These are phyloP conservation scores for Pyrus bretschneideri DNA, from an alignment of 306 rosid genomes.

Conservation along the genomic window DNA sequence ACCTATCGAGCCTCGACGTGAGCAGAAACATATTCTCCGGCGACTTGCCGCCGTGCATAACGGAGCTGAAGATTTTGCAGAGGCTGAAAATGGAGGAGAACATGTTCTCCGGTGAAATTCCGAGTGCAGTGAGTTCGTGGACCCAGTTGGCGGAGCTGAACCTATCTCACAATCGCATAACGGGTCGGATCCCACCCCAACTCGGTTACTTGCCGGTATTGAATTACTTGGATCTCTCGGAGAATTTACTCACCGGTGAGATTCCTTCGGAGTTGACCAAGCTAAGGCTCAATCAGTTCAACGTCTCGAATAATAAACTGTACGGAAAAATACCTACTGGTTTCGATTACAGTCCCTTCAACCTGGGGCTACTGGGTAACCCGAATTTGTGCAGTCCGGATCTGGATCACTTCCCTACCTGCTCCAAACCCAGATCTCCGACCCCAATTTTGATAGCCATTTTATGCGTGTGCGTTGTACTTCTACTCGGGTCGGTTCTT, in stretches of 20 bases:
- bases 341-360: slow-evolving; percentile 28
- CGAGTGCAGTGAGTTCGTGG: slow-evolving; percentile 42
- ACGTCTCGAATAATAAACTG: slow-evolving; percentile 51
- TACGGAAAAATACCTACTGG: slow-evolving; percentile 57
- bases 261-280: slow-evolving; percentile 59
- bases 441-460: slow-evolving; percentile 21
- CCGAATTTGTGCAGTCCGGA: slow-evolving; percentile 51
- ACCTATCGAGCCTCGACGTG: slow-evolving; percentile 34
- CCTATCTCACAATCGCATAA: slow-evolving; percentile 43
- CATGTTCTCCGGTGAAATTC: slow-evolving; percentile 48
- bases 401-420: slow-evolving; percentile 36
- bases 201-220: slow-evolving; percentile 50
- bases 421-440: slow-evolving; percentile 35
- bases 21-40: slow-evolving; percentile 53
- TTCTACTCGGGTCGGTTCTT: slow-evolving; percentile 35
- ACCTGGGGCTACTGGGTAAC: slow-evolving; percentile 46
- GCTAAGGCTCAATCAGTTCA: slow-evolving; percentile 52
- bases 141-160: slow-evolving; percentile 50
- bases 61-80: slow-evolving; percentile 45
- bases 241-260: slow-evolving; percentile 47
- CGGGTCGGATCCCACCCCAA: slow-evolving; percentile 54
- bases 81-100: slow-evolving; percentile 58
- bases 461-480: slow-evolving; percentile 19
- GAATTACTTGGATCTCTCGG: slow-evolving; percentile 61
- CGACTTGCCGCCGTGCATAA: slow-evolving; percentile 50